phyloP scores from a whole-genome alignment of 805 yeast species.

The Candida coquimbonensis region DNA sequence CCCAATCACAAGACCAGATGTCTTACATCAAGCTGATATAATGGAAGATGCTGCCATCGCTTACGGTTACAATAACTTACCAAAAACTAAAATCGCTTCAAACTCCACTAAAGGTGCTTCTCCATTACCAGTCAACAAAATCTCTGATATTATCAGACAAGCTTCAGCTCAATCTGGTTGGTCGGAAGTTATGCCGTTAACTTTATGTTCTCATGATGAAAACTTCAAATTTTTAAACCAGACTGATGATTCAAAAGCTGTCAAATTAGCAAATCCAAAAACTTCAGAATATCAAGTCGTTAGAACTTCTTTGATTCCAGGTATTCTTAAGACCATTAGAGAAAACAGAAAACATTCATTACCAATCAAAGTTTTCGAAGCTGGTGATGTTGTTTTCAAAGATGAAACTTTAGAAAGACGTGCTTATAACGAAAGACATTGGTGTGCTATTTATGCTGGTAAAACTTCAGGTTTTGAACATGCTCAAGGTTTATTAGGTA shows the following conservation, averaged over 20 bases:
- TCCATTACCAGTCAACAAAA: constrained; percentile 85
- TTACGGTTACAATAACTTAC: constrained; percentile 87
- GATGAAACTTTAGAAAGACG: constrained; percentile 75
- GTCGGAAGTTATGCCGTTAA: constrained; percentile 92
- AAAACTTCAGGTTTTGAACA: constrained; percentile 92
- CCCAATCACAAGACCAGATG: constrained; percentile 94
- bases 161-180: constrained; percentile 95
- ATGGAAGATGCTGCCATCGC: constrained; percentile 98
- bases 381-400: constrained; percentile 91
- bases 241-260: constrained; percentile 74
- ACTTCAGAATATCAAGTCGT: constrained; percentile 96
- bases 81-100: constrained; percentile 70
- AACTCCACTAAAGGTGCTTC: constrained; percentile 73
- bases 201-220: constrained; percentile 94
- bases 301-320: constrained; percentile 90
- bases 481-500: constrained; percentile 91
- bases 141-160: constrained; percentile 81
- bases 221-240: constrained; percentile 81
- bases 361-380: constrained; percentile 92
- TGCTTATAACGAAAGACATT: constrained; percentile 87
- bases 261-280: constrained; percentile 91
- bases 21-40: constrained; percentile 94
- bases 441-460: constrained; percentile 93
- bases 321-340: constrained; percentile 87
- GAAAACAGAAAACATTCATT: constrained; percentile 94